Evolutionary conservation across 1,139 yeast genomes (phyloP), one percentile per base, ranked within the genome.

Genomic region (Martiniozyma asiatica): DNA sequence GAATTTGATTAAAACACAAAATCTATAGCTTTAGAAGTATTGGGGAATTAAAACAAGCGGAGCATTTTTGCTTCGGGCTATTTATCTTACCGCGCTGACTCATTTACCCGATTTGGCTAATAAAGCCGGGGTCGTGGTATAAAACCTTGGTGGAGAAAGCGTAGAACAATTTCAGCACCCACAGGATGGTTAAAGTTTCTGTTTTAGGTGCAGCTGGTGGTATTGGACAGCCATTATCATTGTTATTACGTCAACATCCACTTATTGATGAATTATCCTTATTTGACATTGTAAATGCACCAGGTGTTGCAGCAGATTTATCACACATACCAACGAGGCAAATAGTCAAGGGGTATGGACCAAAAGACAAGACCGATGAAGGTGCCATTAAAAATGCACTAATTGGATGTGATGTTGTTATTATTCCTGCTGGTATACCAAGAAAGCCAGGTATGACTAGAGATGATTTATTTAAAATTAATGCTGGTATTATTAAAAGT

Each of bases 161-260:
- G n/a, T n/a, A n/a, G n/a, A n/a, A n/a, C n/a, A n/a, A n/a, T n/a
- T n/a, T n/a, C n/a, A n/a, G n/a, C n/a, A n/a, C n/a, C n/a, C n/a
- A n/a, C n/a, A n/a, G n/a, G n/a, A 45, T 45, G 50, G 45, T 73
- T 33, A 75, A 75, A 59, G 84, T 74, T 36, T 68, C 84, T 33
- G 79, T 77, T 39, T 63, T 78, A 43, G 85, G 87, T 40, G 85
- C 85, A 27, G 79, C 84, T 30, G 85, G 87, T 40, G 87, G 87
- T 41, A 76, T 77, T 47, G 87, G 87, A 28, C 85, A 76, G 52
- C 84, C 85, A 23, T 61, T 77, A 28, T 76, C 85, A 2, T 58
- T 77, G 34, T 59, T 77, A 37, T 59, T 76, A 41, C 75, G 77
- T 49, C 56, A 73, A 33, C 69, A 71, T 44, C 65, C 69, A 8